Conservation (phyloP, 345 rosid species). For the Dipteronia dyeriana region DNA sequence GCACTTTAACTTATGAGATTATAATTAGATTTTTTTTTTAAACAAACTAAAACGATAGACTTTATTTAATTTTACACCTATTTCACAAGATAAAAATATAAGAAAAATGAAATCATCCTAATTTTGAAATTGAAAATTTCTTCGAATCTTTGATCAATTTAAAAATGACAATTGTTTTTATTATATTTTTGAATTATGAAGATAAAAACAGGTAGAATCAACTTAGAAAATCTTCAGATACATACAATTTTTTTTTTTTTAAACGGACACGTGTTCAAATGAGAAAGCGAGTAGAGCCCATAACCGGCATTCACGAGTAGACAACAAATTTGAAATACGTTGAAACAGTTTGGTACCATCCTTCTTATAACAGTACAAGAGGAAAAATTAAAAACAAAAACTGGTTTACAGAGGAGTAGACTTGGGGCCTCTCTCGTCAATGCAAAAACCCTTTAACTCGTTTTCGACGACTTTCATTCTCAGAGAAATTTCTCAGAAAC, state of each 20-base stretch:
- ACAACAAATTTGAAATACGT: neutral
- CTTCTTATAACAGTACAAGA: neutral
- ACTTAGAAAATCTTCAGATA: neutral
- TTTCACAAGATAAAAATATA: too few species aligned
- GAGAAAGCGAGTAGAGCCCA: neutral
- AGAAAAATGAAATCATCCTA: too few species aligned
- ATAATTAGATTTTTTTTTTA: too few species aligned
- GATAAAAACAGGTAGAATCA: neutral
- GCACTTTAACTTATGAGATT: too few species aligned
- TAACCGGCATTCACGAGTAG: neutral
- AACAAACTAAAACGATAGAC: too few species aligned
- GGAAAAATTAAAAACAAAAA: neutral
- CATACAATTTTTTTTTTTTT: neutral
- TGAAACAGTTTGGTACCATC: neutral
- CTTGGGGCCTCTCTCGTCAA: conserved; percentile 1
- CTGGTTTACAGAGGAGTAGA: neutral
- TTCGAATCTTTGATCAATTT: too few species aligned
- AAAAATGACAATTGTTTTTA: too few species aligned
- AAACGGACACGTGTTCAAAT: conserved; percentile 9
- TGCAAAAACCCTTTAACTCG: conserved; percentile 24
- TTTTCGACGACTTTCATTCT: conserved; percentile 26
- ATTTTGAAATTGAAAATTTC: too few species aligned
- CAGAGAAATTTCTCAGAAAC: neutral
- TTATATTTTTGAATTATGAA: too few species aligned
- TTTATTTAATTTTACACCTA: too few species aligned